Evolutionary conservation across 768 basidiomycete genomes (phyloP), one percentile per base, ranked within the genome.

Genomic region (Pisolithus marmoratus): DNA sequence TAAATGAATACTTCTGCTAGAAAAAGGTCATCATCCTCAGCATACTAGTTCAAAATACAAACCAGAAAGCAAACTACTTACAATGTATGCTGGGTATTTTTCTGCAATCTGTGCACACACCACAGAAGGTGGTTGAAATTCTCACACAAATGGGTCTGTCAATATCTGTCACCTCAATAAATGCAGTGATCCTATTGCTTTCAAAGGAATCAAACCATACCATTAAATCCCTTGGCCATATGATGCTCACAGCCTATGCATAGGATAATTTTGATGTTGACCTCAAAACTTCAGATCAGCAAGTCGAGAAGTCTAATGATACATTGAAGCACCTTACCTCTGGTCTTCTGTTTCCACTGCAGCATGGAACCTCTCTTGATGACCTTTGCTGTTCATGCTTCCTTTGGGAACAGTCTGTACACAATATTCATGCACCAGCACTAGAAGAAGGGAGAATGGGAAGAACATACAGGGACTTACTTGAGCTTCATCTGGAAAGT

Each of bases 261-360:
- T 77, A 72, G 22, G 70, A 78, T 51, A 78, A 78, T 54, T 65
- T 77, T 22, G 74, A 78, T 54, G 62, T 75, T 8, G 60, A 71
- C 34, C 53, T 75, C 5, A 65, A 70, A 44, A 50, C 58, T 8
- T 19, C 57, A 0, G 52, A 63, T 7, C 69, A 69, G 0, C 71
- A 68, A 0, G 48, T 67, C 1, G 68, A 76, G 43, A 60, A 65
- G 11, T 52, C 54, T 14, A 11, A 52, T 38, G 41, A 56, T 8
- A 58, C 56, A 2, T 55, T 68, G 9, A 57, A 54, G 11, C 63
- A 64, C 44, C 43, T 64, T 6, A 70, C 63, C 8, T 62, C 62
- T 1, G 62, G 57, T 5, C 36, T 60, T 11, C 40, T 63, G 1
- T 52, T 70, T 36, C 57, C 48, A 9, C 47, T 68, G 1, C 23